Percentiles rank a stretch among this genome's conserved stretches.
phyloP scores from a whole-genome alignment of 495 filamentous ascomycete genomes.

The Polyplosphaeria fusca region DNA sequence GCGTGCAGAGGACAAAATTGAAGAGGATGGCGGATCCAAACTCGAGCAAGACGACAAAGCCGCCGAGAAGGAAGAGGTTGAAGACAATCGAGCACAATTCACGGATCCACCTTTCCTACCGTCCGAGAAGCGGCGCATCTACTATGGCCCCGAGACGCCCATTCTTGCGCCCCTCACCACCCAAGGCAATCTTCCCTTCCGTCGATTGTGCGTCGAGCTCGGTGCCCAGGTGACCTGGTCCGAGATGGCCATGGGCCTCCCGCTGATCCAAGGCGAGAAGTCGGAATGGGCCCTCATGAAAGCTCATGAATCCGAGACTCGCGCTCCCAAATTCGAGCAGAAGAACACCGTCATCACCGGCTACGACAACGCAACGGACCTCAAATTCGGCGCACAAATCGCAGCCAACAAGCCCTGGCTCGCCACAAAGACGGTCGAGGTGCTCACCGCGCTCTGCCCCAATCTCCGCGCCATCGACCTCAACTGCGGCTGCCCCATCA shows the following conservation, averaged over 20 bases:
- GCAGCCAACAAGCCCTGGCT: slow-evolving; percentile 84
- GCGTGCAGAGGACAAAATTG: neutral
- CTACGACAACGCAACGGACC: slow-evolving; percentile 78
- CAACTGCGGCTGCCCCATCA: slow-evolving; percentile 96
- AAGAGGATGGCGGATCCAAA: slow-evolving; percentile 34
- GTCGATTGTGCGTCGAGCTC: slow-evolving; percentile 82
- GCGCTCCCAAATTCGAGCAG: slow-evolving; percentile 58
- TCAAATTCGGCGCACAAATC: slow-evolving; percentile 88
- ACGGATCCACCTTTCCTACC: slow-evolving; percentile 79
- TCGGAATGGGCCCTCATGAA: slow-evolving; percentile 93
- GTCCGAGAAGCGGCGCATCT: slow-evolving; percentile 87
- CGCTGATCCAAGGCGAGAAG: slow-evolving; percentile 85
- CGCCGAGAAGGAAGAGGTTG: slow-evolving; percentile 27
- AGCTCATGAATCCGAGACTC: slow-evolving; percentile 75
- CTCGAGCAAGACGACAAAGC: slow-evolving; percentile 33
- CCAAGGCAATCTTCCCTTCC: slow-evolving; percentile 96
- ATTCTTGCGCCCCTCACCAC: slow-evolving; percentile 86
- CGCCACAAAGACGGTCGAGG: slow-evolving; percentile 80
- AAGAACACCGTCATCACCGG: slow-evolving; percentile 55
- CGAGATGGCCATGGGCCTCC: slow-evolving; percentile 94
- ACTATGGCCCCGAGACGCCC: slow-evolving; percentile 90
- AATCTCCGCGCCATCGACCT: slow-evolving; percentile 84
- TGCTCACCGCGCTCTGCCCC: slow-evolving; percentile 70
- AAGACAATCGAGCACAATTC: slow-evolving; percentile 72
- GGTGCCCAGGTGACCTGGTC: slow-evolving; percentile 95